Conservation (phyloP, 106 monocot genomes). For the Amphibolis antarctica region DNA sequence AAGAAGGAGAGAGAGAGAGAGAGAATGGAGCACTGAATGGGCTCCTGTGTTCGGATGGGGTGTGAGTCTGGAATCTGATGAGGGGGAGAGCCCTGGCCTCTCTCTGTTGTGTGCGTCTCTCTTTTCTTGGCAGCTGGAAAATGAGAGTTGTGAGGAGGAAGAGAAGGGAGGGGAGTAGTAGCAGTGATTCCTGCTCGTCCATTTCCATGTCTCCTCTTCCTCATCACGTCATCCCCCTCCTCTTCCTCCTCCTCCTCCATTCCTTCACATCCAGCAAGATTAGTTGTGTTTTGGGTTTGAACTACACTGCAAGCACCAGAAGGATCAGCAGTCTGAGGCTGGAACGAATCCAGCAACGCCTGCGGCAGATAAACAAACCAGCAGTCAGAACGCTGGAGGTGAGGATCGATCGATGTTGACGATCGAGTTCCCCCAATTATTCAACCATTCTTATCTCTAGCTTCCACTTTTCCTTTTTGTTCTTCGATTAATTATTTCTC, state of each 20-base stretch:
- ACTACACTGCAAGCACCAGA: constrained; percentile 6
- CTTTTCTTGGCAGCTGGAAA: not conserved
- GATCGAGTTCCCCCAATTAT: too few species aligned
- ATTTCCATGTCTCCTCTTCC: constrained; percentile 11
- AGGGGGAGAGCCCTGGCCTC: not conserved
- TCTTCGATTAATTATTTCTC: not conserved
- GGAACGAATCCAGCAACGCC: constrained; percentile 46
- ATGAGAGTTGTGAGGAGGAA: not conserved
- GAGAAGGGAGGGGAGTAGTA: constrained; percentile 7
- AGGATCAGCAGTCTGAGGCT: constrained; percentile 23
- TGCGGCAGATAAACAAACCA: constrained; percentile 73
- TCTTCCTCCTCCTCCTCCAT: constrained; percentile 9
- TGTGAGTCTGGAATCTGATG: constrained; percentile 8
- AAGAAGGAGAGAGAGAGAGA: not conserved
- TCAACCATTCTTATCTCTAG: too few species aligned
- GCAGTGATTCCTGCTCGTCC: not conserved
- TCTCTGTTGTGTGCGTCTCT: not conserved
- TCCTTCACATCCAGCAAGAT: constrained; percentile 2
- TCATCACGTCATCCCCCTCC: constrained; percentile 7
- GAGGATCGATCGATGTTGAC: too few species aligned
- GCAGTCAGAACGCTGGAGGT: constrained; percentile 47
- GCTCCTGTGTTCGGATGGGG: not conserved
- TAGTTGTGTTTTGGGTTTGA: constrained; percentile 3
- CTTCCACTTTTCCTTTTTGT: constrained; percentile 1
- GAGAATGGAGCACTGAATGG: constrained; percentile 5